Percentiles rank a stretch among this genome's conserved stretches.
These are phyloP conservation scores for Pythium inflatum DNA, from an alignment of 352 stramenopile genomes.

Conservation along the genomic window DNA sequence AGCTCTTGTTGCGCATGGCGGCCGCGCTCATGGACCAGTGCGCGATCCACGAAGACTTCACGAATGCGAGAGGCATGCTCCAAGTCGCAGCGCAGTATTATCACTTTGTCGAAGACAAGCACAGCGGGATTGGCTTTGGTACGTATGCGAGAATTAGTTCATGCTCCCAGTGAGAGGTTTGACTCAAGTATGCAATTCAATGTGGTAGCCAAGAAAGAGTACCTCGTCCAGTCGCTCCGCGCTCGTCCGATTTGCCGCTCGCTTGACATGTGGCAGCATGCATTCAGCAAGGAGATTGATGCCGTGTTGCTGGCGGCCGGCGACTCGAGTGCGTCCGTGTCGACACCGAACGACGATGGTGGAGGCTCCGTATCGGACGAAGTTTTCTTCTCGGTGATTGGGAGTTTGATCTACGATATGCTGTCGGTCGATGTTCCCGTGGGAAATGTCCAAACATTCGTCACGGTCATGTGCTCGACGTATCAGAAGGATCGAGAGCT, in stretches of 20 bases:
- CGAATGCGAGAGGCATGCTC: constrained; percentile 74
- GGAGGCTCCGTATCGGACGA: constrained; percentile 57
- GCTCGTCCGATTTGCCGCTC: constrained; percentile 72
- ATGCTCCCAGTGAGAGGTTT: no score
- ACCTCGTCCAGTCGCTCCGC: constrained; percentile 66
- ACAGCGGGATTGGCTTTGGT: constrained; percentile 76
- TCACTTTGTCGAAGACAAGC: constrained; percentile 77
- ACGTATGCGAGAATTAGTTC: constrained; percentile 22
- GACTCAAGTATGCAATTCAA: neutral
- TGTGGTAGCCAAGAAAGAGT: constrained; percentile 74
- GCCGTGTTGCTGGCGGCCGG: constrained; percentile 39
- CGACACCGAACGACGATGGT: constrained; percentile 1
- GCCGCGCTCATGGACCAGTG: constrained; percentile 77
- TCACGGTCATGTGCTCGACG: constrained; percentile 81
- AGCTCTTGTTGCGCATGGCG: constrained; percentile 58
- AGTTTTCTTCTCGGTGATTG: constrained; percentile 82
- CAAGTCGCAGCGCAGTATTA: constrained; percentile 84
- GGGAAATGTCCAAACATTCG: constrained; percentile 75
- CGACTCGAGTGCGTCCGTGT: neutral
- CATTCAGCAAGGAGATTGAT: constrained; percentile 80
- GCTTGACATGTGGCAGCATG: constrained; percentile 86
- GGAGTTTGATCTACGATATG: constrained; percentile 86
- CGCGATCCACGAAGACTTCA: constrained; percentile 77
- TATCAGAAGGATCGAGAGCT: constrained; percentile 80
- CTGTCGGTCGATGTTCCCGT: constrained; percentile 79